These are phyloP conservation scores for Leishmania amazonensis DNA, from an alignment of 208 protist genomes.

Conservation along the genomic window DNA sequence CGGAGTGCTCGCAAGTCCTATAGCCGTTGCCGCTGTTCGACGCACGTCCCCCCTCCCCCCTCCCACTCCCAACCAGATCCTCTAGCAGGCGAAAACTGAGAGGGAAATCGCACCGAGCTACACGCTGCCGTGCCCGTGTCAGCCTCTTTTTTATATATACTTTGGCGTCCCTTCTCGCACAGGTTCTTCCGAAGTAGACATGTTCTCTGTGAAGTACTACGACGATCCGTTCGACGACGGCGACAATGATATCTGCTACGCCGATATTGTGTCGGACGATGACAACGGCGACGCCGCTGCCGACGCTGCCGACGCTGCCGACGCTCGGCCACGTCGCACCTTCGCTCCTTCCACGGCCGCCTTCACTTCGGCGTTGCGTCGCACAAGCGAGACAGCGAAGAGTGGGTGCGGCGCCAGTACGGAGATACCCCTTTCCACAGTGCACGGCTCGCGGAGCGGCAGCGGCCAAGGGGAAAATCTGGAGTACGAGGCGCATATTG, in stretches of 20 bases:
- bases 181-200: neutral
- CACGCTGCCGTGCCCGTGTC: neutral
- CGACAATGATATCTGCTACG: conserved; percentile 68
- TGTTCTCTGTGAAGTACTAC: conserved; percentile 50
- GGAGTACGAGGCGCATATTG: conserved; percentile 46
- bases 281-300: neutral
- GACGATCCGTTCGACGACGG: conserved; percentile 68
- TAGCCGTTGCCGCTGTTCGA: neutral
- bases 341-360: neutral
- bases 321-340: neutral
- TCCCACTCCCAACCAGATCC: neutral
- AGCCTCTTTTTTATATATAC: neutral
- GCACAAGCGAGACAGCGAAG: conserved; percentile 3
- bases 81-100: neutral
- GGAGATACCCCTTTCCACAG: conserved; percentile 16
- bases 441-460: neutral
- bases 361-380: neutral
- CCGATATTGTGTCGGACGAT: conserved; percentile 38
- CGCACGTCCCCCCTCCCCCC: neutral
- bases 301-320: neutral
- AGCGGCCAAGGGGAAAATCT: conserved; percentile 6
- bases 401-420: conserved; percentile 6
- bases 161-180: too few relatives aligned
- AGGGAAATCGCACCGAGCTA: neutral
- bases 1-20: neutral